phyloP scores from a whole-genome alignment of 2,329 filamentous ascomycete genomes.

The Colletotrichum lindemuthianum region DNA sequence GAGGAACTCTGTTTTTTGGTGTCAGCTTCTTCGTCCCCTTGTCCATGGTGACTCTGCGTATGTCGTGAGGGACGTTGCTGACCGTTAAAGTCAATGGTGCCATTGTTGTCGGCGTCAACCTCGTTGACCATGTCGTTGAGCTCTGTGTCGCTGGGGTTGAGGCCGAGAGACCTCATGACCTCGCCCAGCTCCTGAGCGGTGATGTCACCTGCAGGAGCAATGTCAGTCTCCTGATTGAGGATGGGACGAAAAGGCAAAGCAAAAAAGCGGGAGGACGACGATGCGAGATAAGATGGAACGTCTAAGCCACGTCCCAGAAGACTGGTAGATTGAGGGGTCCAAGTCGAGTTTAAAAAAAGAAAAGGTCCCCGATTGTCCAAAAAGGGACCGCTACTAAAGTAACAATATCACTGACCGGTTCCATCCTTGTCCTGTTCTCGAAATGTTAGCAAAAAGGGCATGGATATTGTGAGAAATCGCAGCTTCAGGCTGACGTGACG shows the following conservation, averaged over 20 bases:
- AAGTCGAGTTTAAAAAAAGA: constrained; percentile 13
- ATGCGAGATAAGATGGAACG: constrained; percentile 27
- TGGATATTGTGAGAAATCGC: neutral
- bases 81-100: constrained; percentile 92
- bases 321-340: constrained; percentile 3
- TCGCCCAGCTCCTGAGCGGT: constrained; percentile 91
- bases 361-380: neutral
- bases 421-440: constrained; percentile 83
- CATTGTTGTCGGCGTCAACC: constrained; percentile 91
- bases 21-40: neutral
- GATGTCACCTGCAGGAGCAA: constrained; percentile 75
- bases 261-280: neutral
- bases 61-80: constrained; percentile 44
- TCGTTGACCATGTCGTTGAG: constrained; percentile 95
- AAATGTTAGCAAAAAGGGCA: constrained; percentile 33
- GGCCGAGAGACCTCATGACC: constrained; percentile 89
- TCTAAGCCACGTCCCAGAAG: constrained; percentile 22
- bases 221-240: constrained; percentile 39
- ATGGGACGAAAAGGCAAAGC: constrained; percentile 22
- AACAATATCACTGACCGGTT: constrained; percentile 73
- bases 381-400: neutral
- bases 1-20: constrained; percentile 74
- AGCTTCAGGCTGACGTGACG: neutral
- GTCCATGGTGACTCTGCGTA: constrained; percentile 9
- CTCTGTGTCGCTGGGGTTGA: constrained; percentile 90